Base-by-base conservation (phyloP, 495 filamentous ascomycete genomes). In the Mytilinidion resinicola region DNA sequence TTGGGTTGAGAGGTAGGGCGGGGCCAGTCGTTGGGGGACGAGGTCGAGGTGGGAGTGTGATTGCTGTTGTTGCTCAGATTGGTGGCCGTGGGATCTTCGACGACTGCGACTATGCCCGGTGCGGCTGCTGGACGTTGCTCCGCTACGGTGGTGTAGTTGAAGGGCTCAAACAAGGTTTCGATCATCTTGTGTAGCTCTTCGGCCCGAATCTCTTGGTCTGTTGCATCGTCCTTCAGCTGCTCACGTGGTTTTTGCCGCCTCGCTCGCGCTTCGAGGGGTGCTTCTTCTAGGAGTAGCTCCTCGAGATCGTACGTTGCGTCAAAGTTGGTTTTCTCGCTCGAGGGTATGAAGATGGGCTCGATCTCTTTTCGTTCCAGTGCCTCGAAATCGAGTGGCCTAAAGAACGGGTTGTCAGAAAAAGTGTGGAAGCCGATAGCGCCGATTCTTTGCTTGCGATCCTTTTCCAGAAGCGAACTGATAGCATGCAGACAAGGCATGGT, bases 241-340 rank as follows among this genome's bases (percentile, higher is more conserved):
- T 95, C 91, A 53, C 93, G 81, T 0, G 93, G 93, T 70, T 96
- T 95, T 71, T 98, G 93, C 64, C 91, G 80, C 60, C 93, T 83
- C 42, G 93, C 89, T 60, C 93, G 78, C 35, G 95, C 93, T 72
- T 98, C 93, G 5, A 98, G 75, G 11, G 93, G 93, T 25, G 93
- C 95, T 70, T 98, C 93, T 73, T 98, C 95, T 48, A 98, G 73
- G 20, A 98, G 73, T 30, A 98, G 73, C 70, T 98, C 93, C 69
- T 98, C 93, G 53, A 98, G 72, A 73, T 98, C 93, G 68, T 98
- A 98, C 1, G 93, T 98, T 4, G 93, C 93, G 73, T 98, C 93
- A 61, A 98, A 98, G 71, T 98, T 98, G 6, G 95, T 96, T 80
- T 98, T 98, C 51, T 98, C 93, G 49, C 89, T 88, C 0, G 91